Evolutionary conservation across 2,329 filamentous ascomycete species (phyloP).

Genomic region (Fusarium concolor): DNA sequence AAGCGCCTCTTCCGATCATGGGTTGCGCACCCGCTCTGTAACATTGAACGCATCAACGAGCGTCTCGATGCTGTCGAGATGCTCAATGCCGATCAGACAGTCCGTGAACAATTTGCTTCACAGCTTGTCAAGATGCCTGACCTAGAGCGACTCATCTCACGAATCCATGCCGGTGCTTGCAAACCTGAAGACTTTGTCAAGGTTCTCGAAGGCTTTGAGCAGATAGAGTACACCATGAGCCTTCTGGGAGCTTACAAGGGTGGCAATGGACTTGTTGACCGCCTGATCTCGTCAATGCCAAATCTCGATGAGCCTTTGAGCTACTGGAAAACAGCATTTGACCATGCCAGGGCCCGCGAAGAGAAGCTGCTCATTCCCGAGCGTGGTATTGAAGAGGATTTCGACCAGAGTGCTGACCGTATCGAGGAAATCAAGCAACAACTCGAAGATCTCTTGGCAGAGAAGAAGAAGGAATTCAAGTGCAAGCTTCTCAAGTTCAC

Average conservation of each 20-base stretch:
- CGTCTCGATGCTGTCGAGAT: slow-evolving; percentile 94
- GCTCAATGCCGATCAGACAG: slow-evolving; percentile 82
- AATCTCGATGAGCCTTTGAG: slow-evolving; percentile 78
- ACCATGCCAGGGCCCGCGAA: slow-evolving; percentile 81
- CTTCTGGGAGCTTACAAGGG: slow-evolving; percentile 79
- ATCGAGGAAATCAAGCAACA: slow-evolving; percentile 81
- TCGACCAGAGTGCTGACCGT: slow-evolving; percentile 82
- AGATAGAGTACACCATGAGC: slow-evolving; percentile 94
- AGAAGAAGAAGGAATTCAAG: slow-evolving; percentile 78
- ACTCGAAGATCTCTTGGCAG: slow-evolving; percentile 76
- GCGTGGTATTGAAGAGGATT: slow-evolving; percentile 89
- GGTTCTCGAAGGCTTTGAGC: slow-evolving; percentile 95
- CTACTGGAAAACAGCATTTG: slow-evolving; percentile 93
- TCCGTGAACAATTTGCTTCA: slow-evolving; percentile 88
- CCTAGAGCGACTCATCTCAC: slow-evolving; percentile 91
- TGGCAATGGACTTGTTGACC: slow-evolving; percentile 85
- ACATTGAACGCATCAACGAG: slow-evolving; percentile 89
- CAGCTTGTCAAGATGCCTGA: slow-evolving; percentile 94
- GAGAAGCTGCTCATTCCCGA: slow-evolving; percentile 87
- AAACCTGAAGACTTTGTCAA: slow-evolving; percentile 91
- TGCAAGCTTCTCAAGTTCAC: slow-evolving; percentile 79
- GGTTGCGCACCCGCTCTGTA: slow-evolving; percentile 94
- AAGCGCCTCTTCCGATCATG: slow-evolving; percentile 96
- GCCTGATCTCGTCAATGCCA: slow-evolving; percentile 87
- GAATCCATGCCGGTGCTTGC: slow-evolving; percentile 92